Conservation (phyloP, 2,329 filamentous ascomycete species). For the Pseudophaeomoniella oleicola region DNA sequence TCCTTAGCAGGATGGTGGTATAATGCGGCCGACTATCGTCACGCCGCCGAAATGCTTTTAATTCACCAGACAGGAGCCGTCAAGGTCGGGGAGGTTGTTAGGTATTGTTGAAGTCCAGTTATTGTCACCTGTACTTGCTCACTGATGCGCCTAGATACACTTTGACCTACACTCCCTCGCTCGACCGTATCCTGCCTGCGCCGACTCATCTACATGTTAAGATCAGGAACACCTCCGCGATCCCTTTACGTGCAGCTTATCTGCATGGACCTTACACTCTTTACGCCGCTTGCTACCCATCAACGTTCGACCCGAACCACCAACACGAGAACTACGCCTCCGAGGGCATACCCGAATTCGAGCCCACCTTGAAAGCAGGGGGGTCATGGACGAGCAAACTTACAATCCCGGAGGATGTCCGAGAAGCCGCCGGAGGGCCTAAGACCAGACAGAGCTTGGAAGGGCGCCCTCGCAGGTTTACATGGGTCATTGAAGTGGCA, state of each 20-base stretch:
- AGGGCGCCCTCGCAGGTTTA: constrained; percentile 39
- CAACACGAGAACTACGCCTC: constrained; percentile 55
- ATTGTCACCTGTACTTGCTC: neutral
- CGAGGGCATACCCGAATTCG: constrained; percentile 76
- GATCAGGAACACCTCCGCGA: constrained; percentile 81
- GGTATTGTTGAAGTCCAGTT: constrained; percentile 34
- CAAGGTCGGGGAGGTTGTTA: constrained; percentile 86
- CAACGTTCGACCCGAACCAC: constrained; percentile 67
- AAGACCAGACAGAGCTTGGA: constrained; percentile 27
- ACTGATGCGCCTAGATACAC: constrained; percentile 41
- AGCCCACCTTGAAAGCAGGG: constrained; percentile 91
- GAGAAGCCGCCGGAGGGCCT: constrained; percentile 43
- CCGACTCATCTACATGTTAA: constrained; percentile 69
- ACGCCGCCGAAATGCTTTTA: constrained; percentile 55
- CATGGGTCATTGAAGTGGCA: constrained; percentile 81
- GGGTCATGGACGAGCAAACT: constrained; percentile 73
- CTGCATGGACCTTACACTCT: constrained; percentile 86
- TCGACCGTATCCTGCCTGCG: constrained; percentile 79
- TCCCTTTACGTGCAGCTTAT: constrained; percentile 85
- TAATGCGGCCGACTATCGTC: neutral
- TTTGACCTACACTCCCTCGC: constrained; percentile 77
- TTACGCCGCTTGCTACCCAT: constrained; percentile 72
- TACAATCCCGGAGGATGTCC: constrained; percentile 62
- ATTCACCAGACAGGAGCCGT: constrained; percentile 82
- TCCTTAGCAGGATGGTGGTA: constrained; percentile 1